These are phyloP conservation scores for Cyclotella choctawhatcheeana DNA, from an alignment of 108 stramenopile genomes.

Conservation along the genomic window DNA sequence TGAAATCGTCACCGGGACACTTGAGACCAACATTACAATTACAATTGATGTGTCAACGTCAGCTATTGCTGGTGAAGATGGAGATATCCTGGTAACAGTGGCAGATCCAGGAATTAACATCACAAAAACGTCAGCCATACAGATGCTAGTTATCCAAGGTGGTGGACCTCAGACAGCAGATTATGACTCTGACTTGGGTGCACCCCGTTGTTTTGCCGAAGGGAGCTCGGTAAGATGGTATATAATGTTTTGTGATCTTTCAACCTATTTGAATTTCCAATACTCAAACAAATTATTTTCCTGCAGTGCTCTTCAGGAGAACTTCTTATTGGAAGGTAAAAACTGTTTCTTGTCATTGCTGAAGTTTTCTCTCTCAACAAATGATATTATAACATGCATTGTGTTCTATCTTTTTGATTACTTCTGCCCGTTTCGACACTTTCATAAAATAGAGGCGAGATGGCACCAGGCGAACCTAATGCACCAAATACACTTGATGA, in stretches of 20 bases:
- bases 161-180: conserved; percentile 9
- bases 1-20: neutral
- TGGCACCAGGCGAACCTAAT: neutral
- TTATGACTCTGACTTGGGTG: conserved; percentile 3
- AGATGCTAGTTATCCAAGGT: neutral
- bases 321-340: neutral
- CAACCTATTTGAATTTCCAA: neutral
- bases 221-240: neutral
- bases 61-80: conserved; percentile 2
- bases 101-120: neutral
- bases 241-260: neutral
- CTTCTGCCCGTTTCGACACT: too few relatives aligned
- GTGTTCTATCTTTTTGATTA: too few relatives aligned
- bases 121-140: neutral
- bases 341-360: too few relatives aligned
- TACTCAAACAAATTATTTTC: neutral
- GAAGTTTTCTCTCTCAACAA: too few relatives aligned
- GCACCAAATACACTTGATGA: conserved; percentile 3
- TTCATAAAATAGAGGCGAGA: too few relatives aligned
- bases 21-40: conserved; percentile 4
- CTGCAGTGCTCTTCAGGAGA: neutral
- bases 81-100: neutral
- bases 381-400: too few relatives aligned
- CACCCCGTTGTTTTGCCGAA: neutral
- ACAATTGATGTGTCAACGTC: neutral